Percentiles rank a stretch among this genome's conserved stretches.
Conservation (phyloP, 2,329 filamentous ascomycete species). For the Penicillium vulpinum region DNA sequence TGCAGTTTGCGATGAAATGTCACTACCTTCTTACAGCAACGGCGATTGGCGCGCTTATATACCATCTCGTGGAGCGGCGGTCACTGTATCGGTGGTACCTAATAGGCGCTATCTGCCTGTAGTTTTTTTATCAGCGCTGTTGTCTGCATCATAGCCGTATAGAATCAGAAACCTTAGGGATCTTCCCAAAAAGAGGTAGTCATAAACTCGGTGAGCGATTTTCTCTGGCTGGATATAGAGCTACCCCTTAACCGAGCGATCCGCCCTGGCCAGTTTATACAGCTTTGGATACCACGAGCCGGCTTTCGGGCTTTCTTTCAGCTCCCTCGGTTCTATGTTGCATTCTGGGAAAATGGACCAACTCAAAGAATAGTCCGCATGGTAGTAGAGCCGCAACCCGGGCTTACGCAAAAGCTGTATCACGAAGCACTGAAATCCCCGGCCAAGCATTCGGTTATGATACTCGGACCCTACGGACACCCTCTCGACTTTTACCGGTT, state of each 20-base stretch:
- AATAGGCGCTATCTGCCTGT: neutral
- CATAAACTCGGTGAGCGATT: neutral
- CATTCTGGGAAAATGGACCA: neutral
- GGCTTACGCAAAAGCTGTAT: neutral
- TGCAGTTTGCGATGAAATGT: neutral
- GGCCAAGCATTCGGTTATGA: neutral
- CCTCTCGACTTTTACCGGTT: neutral
- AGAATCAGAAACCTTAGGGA: neutral
- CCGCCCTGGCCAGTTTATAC: neutral
- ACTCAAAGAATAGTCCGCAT: neutral
- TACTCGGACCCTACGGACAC: conserved; percentile 5
- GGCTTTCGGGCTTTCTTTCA: neutral
- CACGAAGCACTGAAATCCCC: neutral
- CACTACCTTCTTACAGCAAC: neutral
- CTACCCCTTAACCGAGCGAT: neutral
- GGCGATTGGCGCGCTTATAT: neutral
- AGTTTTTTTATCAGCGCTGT: neutral
- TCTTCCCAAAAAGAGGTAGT: neutral
- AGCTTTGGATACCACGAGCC: neutral
- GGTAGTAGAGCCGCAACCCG: neutral
- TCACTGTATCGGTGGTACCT: neutral
- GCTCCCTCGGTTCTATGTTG: neutral
- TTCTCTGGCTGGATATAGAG: neutral
- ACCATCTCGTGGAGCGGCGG: neutral
- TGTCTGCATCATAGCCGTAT: neutral